phyloP scores from a whole-genome alignment of 2,329 filamentous ascomycete species.

The Neofusicoccum cordaticola region DNA sequence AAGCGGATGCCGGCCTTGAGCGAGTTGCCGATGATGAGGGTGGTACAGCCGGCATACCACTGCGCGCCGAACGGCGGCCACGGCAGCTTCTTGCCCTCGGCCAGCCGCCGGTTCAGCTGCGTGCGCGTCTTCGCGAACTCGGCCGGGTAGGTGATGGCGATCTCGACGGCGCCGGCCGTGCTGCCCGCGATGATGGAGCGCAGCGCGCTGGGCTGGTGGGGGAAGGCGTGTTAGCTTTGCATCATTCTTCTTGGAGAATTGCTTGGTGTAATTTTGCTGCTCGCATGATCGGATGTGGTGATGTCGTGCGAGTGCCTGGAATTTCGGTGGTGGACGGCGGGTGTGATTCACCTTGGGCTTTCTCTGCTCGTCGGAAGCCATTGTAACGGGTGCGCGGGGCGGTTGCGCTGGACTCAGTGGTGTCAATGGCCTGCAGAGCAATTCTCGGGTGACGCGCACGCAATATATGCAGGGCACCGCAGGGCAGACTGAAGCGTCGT shows the following conservation, averaged over 20 bases:
- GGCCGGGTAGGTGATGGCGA: constrained; percentile 91
- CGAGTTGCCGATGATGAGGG: constrained; percentile 93
- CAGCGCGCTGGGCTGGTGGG: constrained; percentile 66
- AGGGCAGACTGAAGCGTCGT: neutral
- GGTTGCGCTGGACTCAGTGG: neutral
- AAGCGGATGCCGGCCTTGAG: constrained; percentile 95
- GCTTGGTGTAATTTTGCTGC: neutral
- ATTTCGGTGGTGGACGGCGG: neutral
- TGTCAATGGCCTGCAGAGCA: neutral
- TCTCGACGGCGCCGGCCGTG: constrained; percentile 92
- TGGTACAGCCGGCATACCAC: constrained; percentile 98
- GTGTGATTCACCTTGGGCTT: constrained; percentile 17
- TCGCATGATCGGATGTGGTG: neutral
- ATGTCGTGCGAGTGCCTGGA: neutral
- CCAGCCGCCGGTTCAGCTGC: constrained; percentile 83
- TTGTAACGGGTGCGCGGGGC: neutral
- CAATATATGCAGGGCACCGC: neutral
- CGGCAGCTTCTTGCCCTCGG: constrained; percentile 80
- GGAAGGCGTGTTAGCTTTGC: neutral
- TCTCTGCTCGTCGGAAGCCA: constrained; percentile 18
- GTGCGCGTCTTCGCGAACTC: constrained; percentile 96
- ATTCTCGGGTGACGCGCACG: neutral
- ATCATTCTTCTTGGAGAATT: neutral
- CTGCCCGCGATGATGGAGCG: constrained; percentile 90
- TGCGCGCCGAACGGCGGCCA: constrained; percentile 91